Base-by-base conservation (phyloP, 1,139 yeast species). In the Wickerhamiella infanticola region DNA sequence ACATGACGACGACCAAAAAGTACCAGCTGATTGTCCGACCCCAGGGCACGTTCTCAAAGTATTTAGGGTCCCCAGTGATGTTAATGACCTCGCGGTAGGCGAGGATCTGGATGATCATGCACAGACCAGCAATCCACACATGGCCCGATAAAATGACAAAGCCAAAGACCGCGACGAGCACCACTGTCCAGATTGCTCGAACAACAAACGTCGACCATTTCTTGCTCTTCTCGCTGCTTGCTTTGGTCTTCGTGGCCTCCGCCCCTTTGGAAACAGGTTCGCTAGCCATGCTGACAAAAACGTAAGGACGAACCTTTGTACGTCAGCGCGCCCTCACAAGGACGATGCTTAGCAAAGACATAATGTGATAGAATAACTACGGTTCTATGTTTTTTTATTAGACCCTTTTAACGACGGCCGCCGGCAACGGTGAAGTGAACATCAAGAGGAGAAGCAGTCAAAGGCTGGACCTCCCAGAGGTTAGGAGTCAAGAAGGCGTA, bases 401-500 rank as follows among this genome's bases (percentile, higher is more conserved):
- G 4, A 31, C 27, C 24, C 40, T 35, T 46, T 46, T 46, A 44
- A 40, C 48, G 48, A 37, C 44, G 35, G 39, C 42, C 41, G 18
- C 42, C 37, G 42, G 47, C 47, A 31, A 43, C 62, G 52, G 62
- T 53, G 54, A 62, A 63, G 58, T 60, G 61, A 66, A 81, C 78
- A 67, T 90, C 97, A 73, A 90, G 79, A 69, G 97, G 97, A 68
- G 94, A 83, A 61, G 85, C 75, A 67, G 77, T 78, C 68, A 86
- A 79, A 56, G 84, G 77, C 64, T 79, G 77, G 63, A 79, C 85
- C 63, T 75, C 74, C 99, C 99, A 90, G 74, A 90, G 80, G 94
- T 88, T 83, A 67, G 99, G 99, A 70, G 98, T 90, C 75, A 93
- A 82, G 97, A 86, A 90, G 77, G 94, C 95, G 84, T 90, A 93